Evolutionary conservation across 306 rosid species (phyloP).

Genomic region (Sindora glabra): DNA sequence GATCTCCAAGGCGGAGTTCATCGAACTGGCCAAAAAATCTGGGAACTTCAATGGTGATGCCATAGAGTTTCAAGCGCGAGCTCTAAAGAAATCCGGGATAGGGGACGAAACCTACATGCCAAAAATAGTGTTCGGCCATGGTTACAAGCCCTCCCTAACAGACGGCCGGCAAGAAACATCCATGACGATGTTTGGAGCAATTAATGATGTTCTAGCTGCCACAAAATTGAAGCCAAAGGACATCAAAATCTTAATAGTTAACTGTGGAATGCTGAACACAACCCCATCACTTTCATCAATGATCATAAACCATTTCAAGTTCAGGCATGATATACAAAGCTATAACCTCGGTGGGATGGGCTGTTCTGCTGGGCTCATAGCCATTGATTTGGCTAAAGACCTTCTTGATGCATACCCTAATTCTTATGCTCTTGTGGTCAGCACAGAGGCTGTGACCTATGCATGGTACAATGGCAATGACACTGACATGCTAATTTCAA

Average conservation of each 20-base stretch:
- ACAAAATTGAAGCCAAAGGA: constrained; percentile 36
- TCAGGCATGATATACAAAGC: constrained; percentile 48
- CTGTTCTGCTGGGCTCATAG: constrained; percentile 65
- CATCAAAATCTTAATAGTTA: constrained; percentile 42
- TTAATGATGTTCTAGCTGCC: constrained; percentile 34
- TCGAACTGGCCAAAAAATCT: constrained; percentile 44
- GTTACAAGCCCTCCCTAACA: constrained; percentile 18
- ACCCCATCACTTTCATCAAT: constrained; percentile 59
- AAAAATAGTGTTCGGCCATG: constrained; percentile 31
- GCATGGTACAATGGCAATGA: constrained; percentile 60
- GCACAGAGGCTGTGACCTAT: constrained; percentile 50
- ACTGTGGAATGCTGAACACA: constrained; percentile 48
- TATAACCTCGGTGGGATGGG: constrained; percentile 73
- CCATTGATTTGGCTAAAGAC: constrained; percentile 62
- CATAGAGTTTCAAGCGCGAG: constrained; percentile 42
- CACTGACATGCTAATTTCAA: constrained; percentile 44
- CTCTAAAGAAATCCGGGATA: constrained; percentile 49
- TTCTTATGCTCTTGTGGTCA: constrained; percentile 52
- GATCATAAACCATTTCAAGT: constrained; percentile 54
- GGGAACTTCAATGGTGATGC: constrained; percentile 46
- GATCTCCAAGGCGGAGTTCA: constrained; percentile 56
- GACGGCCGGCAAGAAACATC: constrained; percentile 53
- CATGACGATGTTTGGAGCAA: constrained; percentile 48
- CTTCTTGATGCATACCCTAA: constrained; percentile 46
- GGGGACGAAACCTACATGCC: constrained; percentile 58